A percentile compares a stretch with the other conserved stretches of the same genome.
These are phyloP conservation scores for Heimioporus punctisporus DNA, from an alignment of 1,284 basidiomycete species.

Conservation along the genomic window DNA sequence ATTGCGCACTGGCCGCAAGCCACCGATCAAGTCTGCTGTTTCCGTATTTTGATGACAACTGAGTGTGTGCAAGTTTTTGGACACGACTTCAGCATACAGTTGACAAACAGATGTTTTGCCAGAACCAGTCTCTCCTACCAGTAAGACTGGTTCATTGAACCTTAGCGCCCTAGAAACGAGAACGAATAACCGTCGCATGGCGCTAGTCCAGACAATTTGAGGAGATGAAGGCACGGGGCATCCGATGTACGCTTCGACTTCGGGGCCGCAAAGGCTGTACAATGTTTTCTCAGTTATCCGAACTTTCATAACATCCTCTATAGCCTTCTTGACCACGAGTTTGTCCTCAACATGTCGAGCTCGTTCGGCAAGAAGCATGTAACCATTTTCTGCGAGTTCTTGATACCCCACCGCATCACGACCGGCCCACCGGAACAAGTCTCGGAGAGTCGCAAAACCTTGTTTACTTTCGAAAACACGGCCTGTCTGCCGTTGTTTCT, in stretches of 20 bases:
- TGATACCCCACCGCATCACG: conserved; percentile 90
- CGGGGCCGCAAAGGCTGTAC: conserved; percentile 65
- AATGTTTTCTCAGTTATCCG: conserved; percentile 73
- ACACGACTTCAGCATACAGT: conserved; percentile 74
- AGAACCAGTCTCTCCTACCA: conserved; percentile 98
- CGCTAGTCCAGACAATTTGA: conserved; percentile 86
- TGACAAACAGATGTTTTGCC: conserved; percentile 99
- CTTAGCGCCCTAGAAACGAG: conserved; percentile 84
- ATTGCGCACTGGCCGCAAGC: conserved; percentile 92
- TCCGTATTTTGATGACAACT: conserved; percentile 99
- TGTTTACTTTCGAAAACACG: conserved; percentile 98
- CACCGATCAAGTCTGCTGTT: conserved; percentile 96
- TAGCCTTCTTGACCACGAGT: conserved; percentile 87
- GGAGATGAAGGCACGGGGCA: conserved; percentile 53
- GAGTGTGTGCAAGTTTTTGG: conserved; percentile 72
- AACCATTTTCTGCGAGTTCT: conserved; percentile 95
- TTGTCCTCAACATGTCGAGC: conserved; percentile 88
- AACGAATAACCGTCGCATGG: conserved; percentile 91
- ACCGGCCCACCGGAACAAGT: conserved; percentile 97
- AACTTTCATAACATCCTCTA: conserved; percentile 92
- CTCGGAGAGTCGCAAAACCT: conserved; percentile 95
- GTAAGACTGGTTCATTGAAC: conserved; percentile 93
- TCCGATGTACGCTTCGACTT: conserved; percentile 53
- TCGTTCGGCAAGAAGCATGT: conserved; percentile 97
- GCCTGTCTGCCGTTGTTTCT: conserved; percentile 88